These are phyloP conservation scores for Vachellia collinsii DNA, from an alignment of 306 rosid genomes.

Conservation along the genomic window DNA sequence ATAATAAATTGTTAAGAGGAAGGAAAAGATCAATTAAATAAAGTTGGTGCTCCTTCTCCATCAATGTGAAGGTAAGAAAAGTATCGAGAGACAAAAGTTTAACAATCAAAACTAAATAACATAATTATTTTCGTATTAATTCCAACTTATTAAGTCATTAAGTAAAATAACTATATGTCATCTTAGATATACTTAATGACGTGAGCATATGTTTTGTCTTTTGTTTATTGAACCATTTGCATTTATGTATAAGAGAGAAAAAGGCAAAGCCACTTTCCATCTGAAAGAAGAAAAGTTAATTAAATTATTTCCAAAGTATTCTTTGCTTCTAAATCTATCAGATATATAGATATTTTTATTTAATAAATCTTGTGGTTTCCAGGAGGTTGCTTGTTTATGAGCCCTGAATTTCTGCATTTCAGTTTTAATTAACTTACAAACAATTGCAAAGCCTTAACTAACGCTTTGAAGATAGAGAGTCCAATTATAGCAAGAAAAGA, in stretches of 20 bases:
- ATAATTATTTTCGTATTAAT: background rate
- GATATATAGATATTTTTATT: background rate
- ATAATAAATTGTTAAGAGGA: background rate
- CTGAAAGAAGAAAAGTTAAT: slow-evolving; percentile 27
- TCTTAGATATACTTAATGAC: background rate
- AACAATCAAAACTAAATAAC: background rate
- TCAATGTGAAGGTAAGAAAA: background rate
- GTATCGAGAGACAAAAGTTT: background rate
- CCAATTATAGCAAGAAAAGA: background rate
- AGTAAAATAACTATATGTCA: background rate
- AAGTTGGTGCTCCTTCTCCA: background rate
- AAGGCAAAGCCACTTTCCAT: background rate
- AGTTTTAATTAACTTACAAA: slow-evolving; percentile 56
- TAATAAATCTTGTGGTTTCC: slow-evolving; percentile 46
- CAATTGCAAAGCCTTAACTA: slow-evolving; percentile 45
- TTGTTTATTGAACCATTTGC: slow-evolving; percentile 19
- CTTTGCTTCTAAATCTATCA: slow-evolving; percentile 47
- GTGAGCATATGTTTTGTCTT: slow-evolving; percentile 12
- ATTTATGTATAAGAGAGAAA: background rate
- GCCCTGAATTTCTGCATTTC: slow-evolving; percentile 44
- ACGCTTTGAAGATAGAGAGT: slow-evolving; percentile 44
- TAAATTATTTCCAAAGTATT: slow-evolving; percentile 36
- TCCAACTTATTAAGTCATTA: background rate
- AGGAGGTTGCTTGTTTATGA: slow-evolving; percentile 50
- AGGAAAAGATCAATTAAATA: background rate